phyloP scores from a whole-genome alignment of 1,284 basidiomycete species.

The Austroboletus rostrupii region DNA sequence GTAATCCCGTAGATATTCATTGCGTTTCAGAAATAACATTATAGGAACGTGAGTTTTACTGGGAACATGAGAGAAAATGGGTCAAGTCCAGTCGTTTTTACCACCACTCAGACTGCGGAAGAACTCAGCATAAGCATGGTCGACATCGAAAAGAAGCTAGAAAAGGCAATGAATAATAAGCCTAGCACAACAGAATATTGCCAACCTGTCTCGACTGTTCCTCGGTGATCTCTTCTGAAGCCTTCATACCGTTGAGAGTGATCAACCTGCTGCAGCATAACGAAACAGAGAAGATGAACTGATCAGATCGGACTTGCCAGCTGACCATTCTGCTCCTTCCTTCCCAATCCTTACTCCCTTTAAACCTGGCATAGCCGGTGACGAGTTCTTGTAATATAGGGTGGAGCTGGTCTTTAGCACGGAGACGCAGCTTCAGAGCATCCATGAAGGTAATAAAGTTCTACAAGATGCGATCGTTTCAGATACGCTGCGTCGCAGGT shows the following conservation, averaged over 20 bases:
- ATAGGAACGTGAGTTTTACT: too few species aligned
- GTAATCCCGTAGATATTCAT: too few species aligned
- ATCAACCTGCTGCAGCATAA: slow-evolving; percentile 68
- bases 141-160: slow-evolving; percentile 93
- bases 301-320: slow-evolving; percentile 56
- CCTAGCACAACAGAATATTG: background rate
- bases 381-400: slow-evolving; percentile 94
- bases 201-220: slow-evolving; percentile 89
- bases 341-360: slow-evolving; percentile 91
- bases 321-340: slow-evolving; percentile 89
- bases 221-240: slow-evolving; percentile 93
- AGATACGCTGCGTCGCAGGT: background rate
- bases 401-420: slow-evolving; percentile 96
- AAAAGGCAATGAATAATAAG: background rate
- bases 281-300: background rate
- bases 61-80: background rate
- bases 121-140: slow-evolving; percentile 95
- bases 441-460: slow-evolving; percentile 99
- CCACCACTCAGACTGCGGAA: slow-evolving; percentile 75
- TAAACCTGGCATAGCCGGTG: slow-evolving; percentile 88
- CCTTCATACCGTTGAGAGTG: slow-evolving; percentile 94
- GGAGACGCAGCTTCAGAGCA: slow-evolving; percentile 86
- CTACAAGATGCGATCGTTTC: slow-evolving; percentile 36
- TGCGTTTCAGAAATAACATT: too few species aligned
- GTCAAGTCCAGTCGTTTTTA: slow-evolving; percentile 27